These are phyloP conservation scores for Phytomonas francai DNA, from an alignment of 208 protist species.

Conservation along the genomic window DNA sequence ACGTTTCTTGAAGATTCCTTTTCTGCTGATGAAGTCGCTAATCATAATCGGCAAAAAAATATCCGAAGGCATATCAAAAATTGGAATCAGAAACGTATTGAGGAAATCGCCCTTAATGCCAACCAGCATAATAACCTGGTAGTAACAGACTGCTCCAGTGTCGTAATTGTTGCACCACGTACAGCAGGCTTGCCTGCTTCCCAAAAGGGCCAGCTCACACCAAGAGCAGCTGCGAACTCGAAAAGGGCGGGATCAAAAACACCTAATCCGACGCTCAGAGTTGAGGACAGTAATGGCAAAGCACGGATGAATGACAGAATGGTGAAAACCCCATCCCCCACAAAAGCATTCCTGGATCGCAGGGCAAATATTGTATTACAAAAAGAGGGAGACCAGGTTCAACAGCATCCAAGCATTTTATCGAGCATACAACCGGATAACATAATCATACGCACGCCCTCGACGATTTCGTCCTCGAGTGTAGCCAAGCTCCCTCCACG, in stretches of 20 bases:
- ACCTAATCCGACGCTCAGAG: neutral
- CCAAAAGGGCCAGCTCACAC: neutral
- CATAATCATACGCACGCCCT: neutral
- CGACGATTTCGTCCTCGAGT: neutral
- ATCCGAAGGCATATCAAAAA: neutral
- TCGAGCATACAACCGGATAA: neutral
- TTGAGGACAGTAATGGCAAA: neutral
- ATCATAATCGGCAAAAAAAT: neutral
- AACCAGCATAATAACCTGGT: conserved; percentile 18
- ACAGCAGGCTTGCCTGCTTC: neutral
- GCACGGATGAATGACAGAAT: neutral
- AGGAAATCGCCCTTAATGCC: neutral
- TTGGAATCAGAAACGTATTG: neutral
- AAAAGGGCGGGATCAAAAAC: neutral
- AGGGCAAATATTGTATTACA: neutral
- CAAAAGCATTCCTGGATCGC: neutral
- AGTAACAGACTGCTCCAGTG: conserved; percentile 32
- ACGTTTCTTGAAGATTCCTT: neutral
- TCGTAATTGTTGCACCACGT: conserved; percentile 39
- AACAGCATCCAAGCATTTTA: neutral
- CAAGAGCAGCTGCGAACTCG: neutral
- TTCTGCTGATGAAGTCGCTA: neutral
- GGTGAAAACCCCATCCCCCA: neutral
- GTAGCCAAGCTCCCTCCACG: neutral
- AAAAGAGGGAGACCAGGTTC: neutral